Base-by-base conservation (phyloP, 805 yeast genomes). In the Kodamaea laetipori region DNA sequence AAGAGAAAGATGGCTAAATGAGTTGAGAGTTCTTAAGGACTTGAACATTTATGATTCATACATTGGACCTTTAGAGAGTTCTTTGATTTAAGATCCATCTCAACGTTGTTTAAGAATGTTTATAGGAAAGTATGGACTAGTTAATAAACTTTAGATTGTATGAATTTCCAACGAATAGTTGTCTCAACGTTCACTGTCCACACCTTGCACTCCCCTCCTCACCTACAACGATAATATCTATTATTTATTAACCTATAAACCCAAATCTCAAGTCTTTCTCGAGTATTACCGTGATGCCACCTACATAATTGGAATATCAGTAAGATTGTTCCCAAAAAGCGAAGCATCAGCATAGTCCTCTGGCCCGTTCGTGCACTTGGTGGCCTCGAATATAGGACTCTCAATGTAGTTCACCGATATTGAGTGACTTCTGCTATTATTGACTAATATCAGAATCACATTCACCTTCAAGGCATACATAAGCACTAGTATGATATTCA, bases 401-500 rank as follows among this genome's bases (percentile, higher is more conserved):
- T 67, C 68, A 15, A 70, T 56, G 48, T 53, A 59, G 15, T 59
- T 60, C 32, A 66, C 41, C 39, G 63, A 53, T 15, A 66, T 53
- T 39, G 68, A 63, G 18, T 60, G 56, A 18, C 63, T 56, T 39
- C 74, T 57, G 39, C 66, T 59, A 41, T 56, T 61, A 39, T 59
- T 53, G 27, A 71, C 64, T 17, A 71, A 46, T 23, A 69, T 53
- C 38, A 61, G 69, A 35, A 71, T 54, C 27, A 70, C 44, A 45
- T 71, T 71, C 36, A 66, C 53, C 50, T 70, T 70, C 35, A 71
- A 53, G 31, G 64, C 50, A 46, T 70, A 69, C 38, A 71, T 46
- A 11, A 64, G 45, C 41, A 66, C 54, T 25, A 65, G 52, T 12
- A 67, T 45, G 31, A 67, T 48, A 49, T 64, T 64, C 75, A 69